A percentile compares a stretch with the other conserved stretches of the same genome.
Conservation (phyloP, 495 filamentous ascomycete genomes). For the Lophiostoma macrostomum region DNA sequence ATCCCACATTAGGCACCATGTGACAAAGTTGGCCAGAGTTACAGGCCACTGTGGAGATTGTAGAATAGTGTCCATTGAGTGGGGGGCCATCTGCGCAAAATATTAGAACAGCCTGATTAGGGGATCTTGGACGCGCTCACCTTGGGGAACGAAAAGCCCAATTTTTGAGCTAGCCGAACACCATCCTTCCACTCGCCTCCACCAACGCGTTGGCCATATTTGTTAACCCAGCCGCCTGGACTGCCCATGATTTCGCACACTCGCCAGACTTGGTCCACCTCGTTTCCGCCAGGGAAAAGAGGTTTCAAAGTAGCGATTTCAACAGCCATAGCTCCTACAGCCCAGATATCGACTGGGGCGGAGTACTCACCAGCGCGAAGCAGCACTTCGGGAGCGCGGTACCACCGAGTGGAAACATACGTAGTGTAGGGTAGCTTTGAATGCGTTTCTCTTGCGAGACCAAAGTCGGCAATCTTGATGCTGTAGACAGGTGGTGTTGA, state of each 20-base stretch:
- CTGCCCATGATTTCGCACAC: constrained; percentile 99
- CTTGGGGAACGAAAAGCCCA: constrained; percentile 97
- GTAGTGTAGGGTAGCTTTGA: constrained; percentile 96
- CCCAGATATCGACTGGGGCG: constrained; percentile 98
- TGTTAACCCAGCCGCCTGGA: constrained; percentile 96
- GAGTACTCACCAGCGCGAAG: constrained; percentile 96
- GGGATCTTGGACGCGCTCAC: constrained; percentile 38
- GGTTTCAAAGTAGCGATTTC: constrained; percentile 97
- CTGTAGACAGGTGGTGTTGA: constrained; percentile 90
- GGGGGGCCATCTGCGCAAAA: constrained; percentile 79
- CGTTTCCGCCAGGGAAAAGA: constrained; percentile 94
- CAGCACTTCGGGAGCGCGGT: constrained; percentile 93
- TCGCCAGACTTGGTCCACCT: constrained; percentile 98
- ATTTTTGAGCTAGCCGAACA: constrained; percentile 83
- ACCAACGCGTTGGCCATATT: constrained; percentile 78
- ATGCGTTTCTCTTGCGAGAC: constrained; percentile 93
- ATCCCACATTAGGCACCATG: constrained; percentile 99
- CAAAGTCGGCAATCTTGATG: constrained; percentile 99
- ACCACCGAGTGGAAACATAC: constrained; percentile 98
- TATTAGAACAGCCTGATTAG: constrained; percentile 23
- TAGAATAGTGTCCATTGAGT: constrained; percentile 92
- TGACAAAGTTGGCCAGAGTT: constrained; percentile 86
- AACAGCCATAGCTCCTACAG: constrained; percentile 98
- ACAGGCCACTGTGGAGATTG: constrained; percentile 88
- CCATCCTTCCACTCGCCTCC: constrained; percentile 99